These are phyloP conservation scores for Chalciporus sphaerocephalus DNA, from an alignment of 768 basidiomycete genomes.

Conservation along the genomic window DNA sequence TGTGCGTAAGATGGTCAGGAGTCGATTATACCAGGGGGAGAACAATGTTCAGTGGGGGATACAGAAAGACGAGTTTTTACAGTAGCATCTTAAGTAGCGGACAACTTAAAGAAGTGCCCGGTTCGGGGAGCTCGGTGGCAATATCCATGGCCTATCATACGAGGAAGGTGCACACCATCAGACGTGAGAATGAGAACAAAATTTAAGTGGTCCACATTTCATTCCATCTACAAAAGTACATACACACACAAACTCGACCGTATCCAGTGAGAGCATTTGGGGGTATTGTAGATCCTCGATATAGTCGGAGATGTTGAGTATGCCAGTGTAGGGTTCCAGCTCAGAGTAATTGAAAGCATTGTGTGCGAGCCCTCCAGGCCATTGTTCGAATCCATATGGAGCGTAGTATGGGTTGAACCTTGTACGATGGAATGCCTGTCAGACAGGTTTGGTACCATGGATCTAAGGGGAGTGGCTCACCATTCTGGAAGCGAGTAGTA, in stretches of 20 bases:
- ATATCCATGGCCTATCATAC: not conserved
- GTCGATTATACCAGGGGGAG: too few relatives aligned
- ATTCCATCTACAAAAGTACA: not conserved
- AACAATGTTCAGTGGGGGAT: not conserved
- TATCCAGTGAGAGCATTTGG: constrained; percentile 52
- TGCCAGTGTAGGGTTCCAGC: constrained; percentile 53
- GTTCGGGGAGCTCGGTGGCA: not conserved
- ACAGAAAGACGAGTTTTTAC: not conserved
- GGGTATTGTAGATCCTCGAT: constrained; percentile 47
- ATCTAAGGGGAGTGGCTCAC: constrained; percentile 20
- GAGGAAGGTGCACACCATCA: not conserved
- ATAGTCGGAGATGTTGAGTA: constrained; percentile 47
- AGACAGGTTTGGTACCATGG: not conserved
- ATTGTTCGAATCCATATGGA: constrained; percentile 45
- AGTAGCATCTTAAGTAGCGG: not conserved
- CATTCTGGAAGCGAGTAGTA: constrained; percentile 58
- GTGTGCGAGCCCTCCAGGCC: constrained; percentile 53
- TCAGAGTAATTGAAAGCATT: constrained; percentile 45
- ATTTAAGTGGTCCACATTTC: not conserved
- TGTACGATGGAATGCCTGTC: not conserved
- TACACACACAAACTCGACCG: constrained; percentile 15
- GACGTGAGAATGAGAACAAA: too few relatives aligned
- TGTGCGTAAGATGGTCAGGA: too few relatives aligned
- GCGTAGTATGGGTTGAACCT: constrained; percentile 56
- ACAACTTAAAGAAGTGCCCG: not conserved